These are phyloP conservation scores for Bodo saltans DNA, from an alignment of 78 protist genomes.

Conservation along the genomic window DNA sequence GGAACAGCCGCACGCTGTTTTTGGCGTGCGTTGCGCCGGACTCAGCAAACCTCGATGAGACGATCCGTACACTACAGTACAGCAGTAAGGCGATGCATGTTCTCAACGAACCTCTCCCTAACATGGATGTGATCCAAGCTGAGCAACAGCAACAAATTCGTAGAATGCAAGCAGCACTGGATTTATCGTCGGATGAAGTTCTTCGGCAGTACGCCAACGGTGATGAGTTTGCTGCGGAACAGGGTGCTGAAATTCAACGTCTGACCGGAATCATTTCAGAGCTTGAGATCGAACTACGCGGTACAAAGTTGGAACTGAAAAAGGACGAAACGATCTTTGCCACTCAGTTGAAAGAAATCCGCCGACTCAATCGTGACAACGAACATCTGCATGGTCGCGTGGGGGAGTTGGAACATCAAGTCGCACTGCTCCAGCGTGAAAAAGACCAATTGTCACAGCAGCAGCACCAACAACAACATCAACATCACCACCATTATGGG, in stretches of 20 bases:
- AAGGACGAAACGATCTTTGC: conserved; percentile 21
- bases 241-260: neutral
- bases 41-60: conserved; percentile 62
- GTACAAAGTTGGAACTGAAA: neutral
- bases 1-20: conserved; percentile 54
- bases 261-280: neutral
- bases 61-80: conserved; percentile 73
- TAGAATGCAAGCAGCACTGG: neutral
- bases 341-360: neutral
- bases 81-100: conserved; percentile 70
- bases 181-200: neutral
- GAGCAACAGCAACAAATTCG: neutral
- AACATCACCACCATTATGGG: too few species aligned
- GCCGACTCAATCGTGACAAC: neutral
- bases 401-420: too few species aligned
- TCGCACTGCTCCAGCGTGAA: too few species aligned
- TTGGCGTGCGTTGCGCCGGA: conserved; percentile 66
- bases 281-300: conserved; percentile 19
- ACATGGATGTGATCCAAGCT: conserved; percentile 31
- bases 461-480: too few species aligned
- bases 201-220: neutral
- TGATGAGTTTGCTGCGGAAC: neutral
- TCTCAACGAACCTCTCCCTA: conserved; percentile 58
- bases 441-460: too few species aligned
- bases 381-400: too few species aligned